phyloP scores from a whole-genome alignment of 2,329 filamentous ascomycete species.

The Talaromyces atroroseus region DNA sequence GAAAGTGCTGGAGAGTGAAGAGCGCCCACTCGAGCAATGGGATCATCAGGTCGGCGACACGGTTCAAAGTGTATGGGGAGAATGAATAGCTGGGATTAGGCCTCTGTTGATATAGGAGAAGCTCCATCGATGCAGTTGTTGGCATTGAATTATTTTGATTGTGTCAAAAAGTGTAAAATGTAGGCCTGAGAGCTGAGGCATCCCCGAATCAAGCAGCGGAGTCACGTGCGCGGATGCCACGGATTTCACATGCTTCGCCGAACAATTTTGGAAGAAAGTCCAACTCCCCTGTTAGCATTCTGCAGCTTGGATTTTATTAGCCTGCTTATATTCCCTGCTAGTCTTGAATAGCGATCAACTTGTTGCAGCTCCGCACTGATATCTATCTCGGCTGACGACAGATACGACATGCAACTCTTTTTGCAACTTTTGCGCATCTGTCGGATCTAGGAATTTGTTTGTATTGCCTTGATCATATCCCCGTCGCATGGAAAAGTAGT shows the following conservation, averaged over 20 bases:
- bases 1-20: background rate
- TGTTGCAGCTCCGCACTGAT: too few species aligned
- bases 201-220: background rate
- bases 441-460: too few species aligned
- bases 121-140: too few species aligned
- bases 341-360: background rate
- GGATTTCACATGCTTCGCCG: background rate
- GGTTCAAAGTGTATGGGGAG: slow-evolving; percentile 10
- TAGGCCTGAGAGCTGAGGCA: background rate
- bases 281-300: background rate
- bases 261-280: background rate
- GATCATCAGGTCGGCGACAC: slow-evolving; percentile 6
- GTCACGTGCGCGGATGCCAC: background rate
- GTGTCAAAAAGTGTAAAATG: too few species aligned
- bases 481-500: slow-evolving; percentile 2
- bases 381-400: background rate
- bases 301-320: background rate
- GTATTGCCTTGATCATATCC: background rate
- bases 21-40: slow-evolving; percentile 3
- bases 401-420: background rate
- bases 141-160: too few species aligned
- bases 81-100: background rate
- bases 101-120: too few species aligned
- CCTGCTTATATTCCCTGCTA: background rate
- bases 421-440: too few species aligned